phyloP scores from a whole-genome alignment of 257 asterid species.

The Pogostemon cablin region DNA sequence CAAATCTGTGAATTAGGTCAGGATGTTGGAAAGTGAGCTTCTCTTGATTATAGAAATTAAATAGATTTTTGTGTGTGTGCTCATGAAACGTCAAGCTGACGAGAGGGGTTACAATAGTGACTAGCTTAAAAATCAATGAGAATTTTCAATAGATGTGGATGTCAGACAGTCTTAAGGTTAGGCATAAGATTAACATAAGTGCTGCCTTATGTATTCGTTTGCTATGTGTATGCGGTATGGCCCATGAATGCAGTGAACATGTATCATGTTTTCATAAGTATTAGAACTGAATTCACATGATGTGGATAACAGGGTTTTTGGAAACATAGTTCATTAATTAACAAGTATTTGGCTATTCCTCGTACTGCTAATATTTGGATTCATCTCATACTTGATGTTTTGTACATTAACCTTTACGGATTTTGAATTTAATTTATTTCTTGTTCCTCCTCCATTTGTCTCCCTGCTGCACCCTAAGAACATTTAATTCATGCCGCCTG shows the following conservation, averaged over 20 bases:
- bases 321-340: not conserved
- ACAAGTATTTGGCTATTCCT: not conserved
- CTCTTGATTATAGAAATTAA: not conserved
- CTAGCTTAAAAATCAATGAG: conserved; percentile 2
- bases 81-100: not conserved
- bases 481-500: not conserved
- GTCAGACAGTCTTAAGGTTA: no score
- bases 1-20: conserved; percentile 1
- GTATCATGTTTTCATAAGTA: not conserved
- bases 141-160: not conserved
- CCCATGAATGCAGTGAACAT: not conserved
- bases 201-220: not conserved
- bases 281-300: not conserved
- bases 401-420: not conserved
- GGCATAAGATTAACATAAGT: not conserved
- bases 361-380: not conserved
- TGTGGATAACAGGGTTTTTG: not conserved
- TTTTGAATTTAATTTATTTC: no score
- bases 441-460: not conserved
- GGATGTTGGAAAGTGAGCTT: not conserved
- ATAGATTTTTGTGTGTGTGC: not conserved
- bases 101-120: not conserved
- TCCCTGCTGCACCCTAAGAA: not conserved
- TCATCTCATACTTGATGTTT: not conserved
- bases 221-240: not conserved